Evolutionary conservation across 1,139 yeast genomes (phyloP), one percentile per base, ranked within the genome.

Genomic region (Magnusiomyces sp.): DNA sequence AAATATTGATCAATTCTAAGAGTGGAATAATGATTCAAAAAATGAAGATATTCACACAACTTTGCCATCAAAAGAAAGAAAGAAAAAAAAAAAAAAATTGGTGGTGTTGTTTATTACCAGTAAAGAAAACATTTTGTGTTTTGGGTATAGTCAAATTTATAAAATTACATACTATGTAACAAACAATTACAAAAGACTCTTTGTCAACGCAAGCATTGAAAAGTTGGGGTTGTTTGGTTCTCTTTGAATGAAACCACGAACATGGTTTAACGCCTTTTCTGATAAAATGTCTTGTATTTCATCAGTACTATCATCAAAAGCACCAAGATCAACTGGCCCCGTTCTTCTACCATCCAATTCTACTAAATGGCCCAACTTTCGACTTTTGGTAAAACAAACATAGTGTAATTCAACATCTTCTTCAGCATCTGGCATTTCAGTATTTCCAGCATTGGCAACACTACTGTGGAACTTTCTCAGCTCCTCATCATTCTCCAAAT

Each of bases 271-370:
- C 17, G 89, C 71, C 20, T 68, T 62, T 1, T 72, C 68, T 45
- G 81, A 81, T 27, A 74, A 72, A 34, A 88, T 61, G 39, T 89
- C 72, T n/a, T n/a, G n/a, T n/a, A n/a, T n/a, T n/a, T n/a, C n/a
- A 58, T 83, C 83, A 9, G 55, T 63, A 5, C 56, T 59, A 0
- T 52, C 55, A 2, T 9, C 9, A 32, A 74, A 61, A 13, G 58
- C 59, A 0, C 94, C 90, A 51, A 85, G 69, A 54, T 77, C 80
- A 44, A 82, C 71, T 0, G 95, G 90, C 0, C 96, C 95, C 42
- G 69, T 70, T 57, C 95, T 74, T 57, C 97, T 74, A 0, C 98
- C 98, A 63, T 92, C 98, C 46, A 92, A 73, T 65, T 92, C 97
- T 58, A 79, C 85, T 32, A 90, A 64, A 54, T 76, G 78, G 23